Base-by-base conservation (phyloP, 169 alveolate genomes). In the Sarcocystis neurona region DNA sequence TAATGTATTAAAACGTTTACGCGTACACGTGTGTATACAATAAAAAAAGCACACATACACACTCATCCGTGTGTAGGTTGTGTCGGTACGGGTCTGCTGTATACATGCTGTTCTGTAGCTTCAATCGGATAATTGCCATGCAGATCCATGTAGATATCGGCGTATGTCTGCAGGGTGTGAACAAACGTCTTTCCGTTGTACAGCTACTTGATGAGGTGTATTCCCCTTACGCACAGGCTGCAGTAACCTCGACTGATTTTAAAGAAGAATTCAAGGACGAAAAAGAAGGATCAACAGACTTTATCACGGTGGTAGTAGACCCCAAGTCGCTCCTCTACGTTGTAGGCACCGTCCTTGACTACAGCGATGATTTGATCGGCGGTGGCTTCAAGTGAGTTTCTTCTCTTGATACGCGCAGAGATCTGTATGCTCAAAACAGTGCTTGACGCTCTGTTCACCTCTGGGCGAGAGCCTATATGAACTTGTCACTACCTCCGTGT, bases 351-450 rank as follows among this genome's bases (percentile, higher is more conserved):
- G 78, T 41, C n/a, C 84, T 87, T 44, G 87, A 43, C 37, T 87
- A 77, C 84, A 27, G 79, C 79, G 78, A 74, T 27, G 91, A 72
- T 50, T 78, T 87, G 32, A 87, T 87, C 10, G 91, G 91, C 23
- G 91, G 91, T 0, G 91, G 91, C 63, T 87, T 87, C 87, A 87
- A 63, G 91, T 87, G 39, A 6, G 80, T 8, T n/a, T n/a, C n/a
- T n/a, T n/a, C n/a, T n/a, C n/a, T n/a, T n/a, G n/a, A n/a, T n/a
- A n/a, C n/a, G n/a, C n/a, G n/a, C n/a, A n/a, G n/a, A n/a, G n/a
- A n/a, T n/a, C n/a, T n/a, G n/a, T n/a, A n/a, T n/a, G n/a, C n/a
- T n/a, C n/a, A n/a, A n/a, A n/a, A n/a, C n/a, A n/a, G n/a, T n/a
- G n/a, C n/a, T n/a, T n/a, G n/a, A n/a, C n/a, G n/a, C n/a, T n/a